Base-by-base conservation (phyloP, 192 early-diverging fungal species). In the Rhizoclosmatium sp. region DNA sequence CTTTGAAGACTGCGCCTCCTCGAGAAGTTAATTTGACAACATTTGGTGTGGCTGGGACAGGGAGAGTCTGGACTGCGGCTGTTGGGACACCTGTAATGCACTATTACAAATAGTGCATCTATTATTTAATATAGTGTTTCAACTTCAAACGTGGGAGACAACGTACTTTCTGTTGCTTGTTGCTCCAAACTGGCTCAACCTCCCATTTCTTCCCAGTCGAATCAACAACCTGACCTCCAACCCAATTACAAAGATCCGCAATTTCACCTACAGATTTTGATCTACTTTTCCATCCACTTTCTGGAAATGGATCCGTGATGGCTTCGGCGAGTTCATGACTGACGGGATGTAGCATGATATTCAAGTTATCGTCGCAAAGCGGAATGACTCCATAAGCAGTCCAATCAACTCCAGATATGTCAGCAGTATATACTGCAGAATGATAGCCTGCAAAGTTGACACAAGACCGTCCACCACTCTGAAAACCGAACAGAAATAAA, bases 261-360 rank as follows among this genome's bases (percentile, higher is more conserved):
- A 78, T 82, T 71, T 82, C 80, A 44, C 31, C 80, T 70, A 51
- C 61, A 74, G 23, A 16, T 54, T 4, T 3, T 16, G 72, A 71
- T 74, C 47, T 82, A 82, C 81, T 78, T 82, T 9, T 59, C 70
- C 42, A 82, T 46, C 5, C 74, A 72, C 3, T 21, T 23, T 12
- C 39, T 4, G 46, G 46, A 39, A 40, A 79, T 21, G 81, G 64
- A 54, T 82, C 76, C 47, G 78, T 81, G 9, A 76, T 64, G 12
- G 71, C 64, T 67, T 82, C 81, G 23, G 67, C 45, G 47, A 82
- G 48, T 54, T 80, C 78, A 49, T 82, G 81, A 19, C 60, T 67
- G 14, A 71, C 62, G 39, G 77, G 71, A 19, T 47, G 47, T 19
- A 12, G 58, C 2, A 82, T 16, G 59, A 68, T 79, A n/a, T 79